Evolutionary conservation across 192 early-diverging fungal genomes (phyloP), one percentile per base, ranked within the genome.

Genomic region (Jimgerdemannia flammicorona): DNA sequence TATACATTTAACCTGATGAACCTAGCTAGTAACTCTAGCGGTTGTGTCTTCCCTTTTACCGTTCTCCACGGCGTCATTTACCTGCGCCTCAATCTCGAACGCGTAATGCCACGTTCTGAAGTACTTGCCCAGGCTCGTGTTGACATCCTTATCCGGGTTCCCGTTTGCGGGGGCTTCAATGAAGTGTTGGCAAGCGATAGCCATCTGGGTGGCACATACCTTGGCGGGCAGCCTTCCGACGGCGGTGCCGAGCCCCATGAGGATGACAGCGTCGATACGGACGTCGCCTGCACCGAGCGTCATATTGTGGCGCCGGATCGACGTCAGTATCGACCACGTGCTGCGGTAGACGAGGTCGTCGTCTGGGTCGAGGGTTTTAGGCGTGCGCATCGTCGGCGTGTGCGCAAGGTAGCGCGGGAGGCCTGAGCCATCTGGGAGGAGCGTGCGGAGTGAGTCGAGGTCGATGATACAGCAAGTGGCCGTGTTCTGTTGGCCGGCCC

Each of bases 341-440:
- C 75, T 72, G 66, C 75, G 40, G n/a, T 76, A 76, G 44, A 76
- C 69, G 67, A 76, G 44, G 72, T 76, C 75, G 67, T 76, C 75
- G 44, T 63, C 3, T n/a, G 40, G 14, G 44, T 76, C 29, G 43
- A 76, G 72, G 11, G 4, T 6, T 76, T 76, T 76, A 18, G 75
- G 75, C 43, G 71, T 72, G 44, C 75, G 40, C 75, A 76, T 76
- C 3, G 75, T 76, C 39, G 75, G 75, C 39, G 63, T 72, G 40
- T 76, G 75, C 6, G 75, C 75, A 4, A 76, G 65, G 44, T 76
- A 76, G 4, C 59, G 11, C 63, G 9, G 29, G 29, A 29, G 29
- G 29, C 29, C 0, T 29, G 29, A 29, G 29, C 29, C 29, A 29
- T 29, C 29, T 29, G 29, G 29, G 29, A 29, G 29, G 29, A 29